These are phyloP conservation scores for Croton setiger DNA, from an alignment of 441 rosid genomes.

Conservation along the genomic window DNA sequence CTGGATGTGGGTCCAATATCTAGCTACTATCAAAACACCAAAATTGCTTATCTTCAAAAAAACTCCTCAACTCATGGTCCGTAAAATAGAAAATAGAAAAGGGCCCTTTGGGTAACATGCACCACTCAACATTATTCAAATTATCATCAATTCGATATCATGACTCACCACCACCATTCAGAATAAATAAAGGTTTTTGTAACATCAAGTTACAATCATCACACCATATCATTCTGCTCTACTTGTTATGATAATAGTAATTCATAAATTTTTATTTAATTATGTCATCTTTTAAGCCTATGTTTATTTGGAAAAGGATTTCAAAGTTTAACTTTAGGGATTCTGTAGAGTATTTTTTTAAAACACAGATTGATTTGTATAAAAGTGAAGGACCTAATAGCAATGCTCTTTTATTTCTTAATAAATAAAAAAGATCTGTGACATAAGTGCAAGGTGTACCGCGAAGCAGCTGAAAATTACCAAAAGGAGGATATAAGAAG, in stretches of 20 bases:
- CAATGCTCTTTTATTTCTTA: too few relatives aligned
- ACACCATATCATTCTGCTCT: not conserved
- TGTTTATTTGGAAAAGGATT: not conserved
- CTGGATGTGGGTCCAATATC: not conserved
- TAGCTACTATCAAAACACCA: not conserved
- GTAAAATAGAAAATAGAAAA: not conserved
- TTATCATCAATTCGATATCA: not conserved
- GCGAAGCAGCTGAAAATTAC: not conserved
- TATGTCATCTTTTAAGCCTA: not conserved
- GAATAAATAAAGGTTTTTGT: not conserved
- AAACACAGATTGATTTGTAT: too few relatives aligned
- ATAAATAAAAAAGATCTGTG: too few relatives aligned
- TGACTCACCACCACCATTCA: not conserved
- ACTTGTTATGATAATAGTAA: not conserved
- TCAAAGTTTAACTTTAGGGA: too few relatives aligned
- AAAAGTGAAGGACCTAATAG: too few relatives aligned
- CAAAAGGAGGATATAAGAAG: not conserved
- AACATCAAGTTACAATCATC: not conserved
- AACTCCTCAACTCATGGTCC: not conserved
- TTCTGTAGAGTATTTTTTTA: too few relatives aligned
- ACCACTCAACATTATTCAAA: not conserved
- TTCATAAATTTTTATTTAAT: not conserved
- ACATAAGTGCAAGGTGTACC: not conserved
- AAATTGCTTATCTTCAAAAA: constrained; percentile 7
- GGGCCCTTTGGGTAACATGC: constrained; percentile 7